phyloP scores from a whole-genome alignment of 441 rosid species.

The Euphorbia celastroides region DNA sequence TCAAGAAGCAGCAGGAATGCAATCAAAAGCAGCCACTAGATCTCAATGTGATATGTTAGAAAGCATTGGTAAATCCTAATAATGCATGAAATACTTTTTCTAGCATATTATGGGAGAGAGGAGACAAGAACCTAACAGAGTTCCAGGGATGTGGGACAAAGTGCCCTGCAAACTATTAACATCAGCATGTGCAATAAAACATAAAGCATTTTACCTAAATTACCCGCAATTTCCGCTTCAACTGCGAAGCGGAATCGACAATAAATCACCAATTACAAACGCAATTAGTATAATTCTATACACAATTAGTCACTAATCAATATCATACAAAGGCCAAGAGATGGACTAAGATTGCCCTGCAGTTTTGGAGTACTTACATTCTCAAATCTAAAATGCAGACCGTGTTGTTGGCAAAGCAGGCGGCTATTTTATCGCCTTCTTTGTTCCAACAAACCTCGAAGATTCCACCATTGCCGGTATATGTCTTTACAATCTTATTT shows the following conservation, averaged over 20 bases:
- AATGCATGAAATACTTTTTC: neutral
- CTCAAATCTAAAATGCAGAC: constrained; percentile 90
- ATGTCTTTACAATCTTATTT: constrained; percentile 78
- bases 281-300: constrained; percentile 19
- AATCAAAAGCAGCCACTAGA: neutral
- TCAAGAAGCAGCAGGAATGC: neutral
- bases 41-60: constrained; percentile 1
- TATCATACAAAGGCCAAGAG: constrained; percentile 9
- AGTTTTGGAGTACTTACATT: constrained; percentile 44
- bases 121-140: constrained; percentile 11
- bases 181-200: constrained; percentile 22
- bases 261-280: neutral
- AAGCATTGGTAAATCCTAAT: neutral
- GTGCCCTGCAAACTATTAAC: constrained; percentile 17
- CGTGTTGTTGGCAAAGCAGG: constrained; percentile 80
- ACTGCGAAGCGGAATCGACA: too few species aligned
- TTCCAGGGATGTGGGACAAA: constrained; percentile 16
- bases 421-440: constrained; percentile 94
- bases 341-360: neutral
- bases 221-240: too few species aligned
- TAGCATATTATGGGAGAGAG: constrained; percentile 3
- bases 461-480: constrained; percentile 86
- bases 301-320: constrained; percentile 19
- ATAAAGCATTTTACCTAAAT: neutral
- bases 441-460: constrained; percentile 98